phyloP scores from a whole-genome alignment of 2,329 filamentous ascomycete species.

The Zymoseptoria tritici region DNA sequence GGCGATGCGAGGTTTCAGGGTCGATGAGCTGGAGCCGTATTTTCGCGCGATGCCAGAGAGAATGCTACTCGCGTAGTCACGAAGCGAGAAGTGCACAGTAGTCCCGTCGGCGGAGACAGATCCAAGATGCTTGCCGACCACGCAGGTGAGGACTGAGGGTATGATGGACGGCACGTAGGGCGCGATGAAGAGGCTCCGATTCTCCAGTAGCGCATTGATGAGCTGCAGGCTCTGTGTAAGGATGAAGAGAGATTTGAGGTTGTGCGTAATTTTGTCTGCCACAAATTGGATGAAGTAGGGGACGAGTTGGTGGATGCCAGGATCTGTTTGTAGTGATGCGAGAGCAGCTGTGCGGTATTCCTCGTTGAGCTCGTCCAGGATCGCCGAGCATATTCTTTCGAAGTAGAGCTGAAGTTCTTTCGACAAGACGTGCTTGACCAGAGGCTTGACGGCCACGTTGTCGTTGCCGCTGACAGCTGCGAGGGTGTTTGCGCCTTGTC shows the following conservation, averaged over 20 bases:
- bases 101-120: conserved; percentile 41
- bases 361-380: conserved; percentile 81
- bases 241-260: conserved; percentile 80
- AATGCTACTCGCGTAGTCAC: conserved; percentile 76
- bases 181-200: conserved; percentile 68
- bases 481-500: conserved; percentile 77
- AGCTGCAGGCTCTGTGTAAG: conserved; percentile 90
- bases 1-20: conserved; percentile 79
- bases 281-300: conserved; percentile 97
- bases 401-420: conserved; percentile 97
- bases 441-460: conserved; percentile 73
- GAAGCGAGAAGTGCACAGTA: conserved; percentile 65
- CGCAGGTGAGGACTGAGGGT: conserved; percentile 82
- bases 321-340: conserved; percentile 77
- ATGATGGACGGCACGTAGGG: conserved; percentile 65
- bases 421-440: conserved; percentile 91
- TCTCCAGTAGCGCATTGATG: conserved; percentile 73
- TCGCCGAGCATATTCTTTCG: conserved; percentile 82
- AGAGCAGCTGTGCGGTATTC: conserved; percentile 80
- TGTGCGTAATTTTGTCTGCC: conserved; percentile 90
- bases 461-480: conserved; percentile 78
- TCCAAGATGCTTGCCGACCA: conserved; percentile 76
- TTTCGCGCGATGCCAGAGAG: conserved; percentile 72
- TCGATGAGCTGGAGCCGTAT: conserved; percentile 71
- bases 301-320: conserved; percentile 87